Evolutionary conservation across 495 filamentous ascomycete species (phyloP).

Genomic region (Xylaria grammica): DNA sequence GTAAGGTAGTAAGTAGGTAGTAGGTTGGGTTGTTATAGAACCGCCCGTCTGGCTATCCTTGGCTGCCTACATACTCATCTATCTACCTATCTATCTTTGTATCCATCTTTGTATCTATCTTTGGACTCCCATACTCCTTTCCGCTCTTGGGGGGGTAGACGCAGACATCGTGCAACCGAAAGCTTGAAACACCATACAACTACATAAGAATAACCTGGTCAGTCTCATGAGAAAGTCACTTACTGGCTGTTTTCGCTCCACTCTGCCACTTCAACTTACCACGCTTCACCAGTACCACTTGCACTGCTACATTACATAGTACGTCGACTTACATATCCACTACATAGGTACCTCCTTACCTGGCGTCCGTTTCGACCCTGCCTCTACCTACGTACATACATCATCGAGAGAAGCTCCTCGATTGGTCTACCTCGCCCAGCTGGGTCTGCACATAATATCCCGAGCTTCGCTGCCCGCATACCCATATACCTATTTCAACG

Average conservation of each 20-base stretch:
- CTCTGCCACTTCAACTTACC: neutral
- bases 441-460: constrained; percentile 40
- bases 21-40: no score
- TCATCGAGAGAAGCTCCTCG: neutral
- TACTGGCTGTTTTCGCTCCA: neutral
- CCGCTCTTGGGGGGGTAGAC: no score
- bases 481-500: constrained; percentile 33
- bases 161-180: no score
- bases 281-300: neutral
- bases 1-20: no score
- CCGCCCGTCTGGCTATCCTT: neutral
- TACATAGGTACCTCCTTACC: neutral
- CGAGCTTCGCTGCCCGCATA: constrained; percentile 37
- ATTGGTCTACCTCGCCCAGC: constrained; percentile 16
- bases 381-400: neutral
- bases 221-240: no score
- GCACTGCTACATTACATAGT: neutral
- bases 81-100: no score
- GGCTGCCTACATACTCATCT: neutral
- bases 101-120: neutral
- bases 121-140: neutral
- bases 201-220: no score
- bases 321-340: neutral
- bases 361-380: neutral
- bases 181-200: neutral